Evolutionary conservation across 2,329 filamentous ascomycete genomes (phyloP).

Genomic region (Aspergillus bombycis): DNA sequence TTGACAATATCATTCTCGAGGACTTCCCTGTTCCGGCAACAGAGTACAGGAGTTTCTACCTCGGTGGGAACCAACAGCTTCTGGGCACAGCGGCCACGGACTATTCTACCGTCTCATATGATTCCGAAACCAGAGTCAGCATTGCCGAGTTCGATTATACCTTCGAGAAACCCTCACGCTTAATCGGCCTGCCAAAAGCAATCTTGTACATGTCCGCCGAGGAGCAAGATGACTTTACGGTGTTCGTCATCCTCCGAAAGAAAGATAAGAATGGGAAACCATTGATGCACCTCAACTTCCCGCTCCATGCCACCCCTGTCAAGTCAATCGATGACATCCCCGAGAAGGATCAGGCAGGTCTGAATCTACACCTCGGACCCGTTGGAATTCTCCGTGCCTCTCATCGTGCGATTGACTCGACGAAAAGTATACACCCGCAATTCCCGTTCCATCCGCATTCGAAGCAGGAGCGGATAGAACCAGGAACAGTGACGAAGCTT

Average conservation of each 20-base stretch:
- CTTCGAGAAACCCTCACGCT: conserved; percentile 42
- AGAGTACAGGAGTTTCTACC: conserved; percentile 37
- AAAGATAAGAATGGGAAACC: conserved; percentile 46
- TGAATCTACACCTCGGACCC: conserved; percentile 48
- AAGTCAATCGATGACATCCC: conserved; percentile 32
- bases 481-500: conserved; percentile 48
- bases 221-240: conserved; percentile 48
- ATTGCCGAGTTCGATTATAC: conserved; percentile 42
- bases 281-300: conserved; percentile 50
- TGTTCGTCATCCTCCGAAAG: conserved; percentile 52
- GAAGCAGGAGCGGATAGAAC: conserved; percentile 44
- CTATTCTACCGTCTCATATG: conserved; percentile 29
- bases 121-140: conserved; percentile 30
- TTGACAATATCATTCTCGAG: conserved; percentile 35
- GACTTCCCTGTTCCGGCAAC: conserved; percentile 42
- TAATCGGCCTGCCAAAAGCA: conserved; percentile 54
- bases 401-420: conserved; percentile 43
- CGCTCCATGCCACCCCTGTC: conserved; percentile 37
- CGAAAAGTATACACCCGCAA: conserved; percentile 35
- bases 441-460: conserved; percentile 46
- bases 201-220: conserved; percentile 50
- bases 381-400: conserved; percentile 51
- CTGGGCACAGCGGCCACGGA: accelerated
- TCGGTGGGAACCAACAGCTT: conserved; percentile 10
- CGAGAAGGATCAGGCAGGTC: conserved; percentile 41